Percentiles rank a stretch among this genome's conserved stretches.
Evolutionary conservation across 495 filamentous ascomycete genomes (phyloP).

Genomic region (Podospora comata): DNA sequence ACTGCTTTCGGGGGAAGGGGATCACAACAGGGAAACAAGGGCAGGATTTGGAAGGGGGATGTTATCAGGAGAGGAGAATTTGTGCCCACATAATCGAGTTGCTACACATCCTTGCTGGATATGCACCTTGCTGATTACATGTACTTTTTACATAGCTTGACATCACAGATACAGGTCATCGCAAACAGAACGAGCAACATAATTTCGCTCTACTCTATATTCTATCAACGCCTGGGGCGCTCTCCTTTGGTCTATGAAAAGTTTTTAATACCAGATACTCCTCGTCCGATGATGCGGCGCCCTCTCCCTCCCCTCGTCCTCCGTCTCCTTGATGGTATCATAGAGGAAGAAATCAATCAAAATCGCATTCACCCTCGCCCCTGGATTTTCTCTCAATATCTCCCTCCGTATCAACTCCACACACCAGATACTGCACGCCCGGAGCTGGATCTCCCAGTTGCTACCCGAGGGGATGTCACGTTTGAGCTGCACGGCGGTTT

Average conservation of each 20-base stretch:
- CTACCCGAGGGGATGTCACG: slow-evolving; percentile 66
- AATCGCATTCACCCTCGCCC: slow-evolving; percentile 75
- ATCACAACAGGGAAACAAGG: not conserved
- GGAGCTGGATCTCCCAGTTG: slow-evolving; percentile 81
- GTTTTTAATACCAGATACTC: slow-evolving; percentile 85
- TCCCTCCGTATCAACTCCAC: slow-evolving; percentile 86
- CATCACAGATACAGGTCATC: no score
- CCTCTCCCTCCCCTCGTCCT: slow-evolving; percentile 54
- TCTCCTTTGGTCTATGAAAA: not conserved
- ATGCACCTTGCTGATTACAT: not conserved
- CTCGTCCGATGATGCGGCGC: slow-evolving; percentile 91
- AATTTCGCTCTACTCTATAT: not conserved
- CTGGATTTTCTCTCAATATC: slow-evolving; percentile 70
- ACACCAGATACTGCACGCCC: slow-evolving; percentile 87
- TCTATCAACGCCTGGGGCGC: not conserved
- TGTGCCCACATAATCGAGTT: not conserved
- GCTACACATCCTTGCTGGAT: not conserved
- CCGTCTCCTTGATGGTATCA: slow-evolving; percentile 83
- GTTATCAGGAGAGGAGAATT: not conserved
- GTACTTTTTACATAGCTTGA: not conserved
- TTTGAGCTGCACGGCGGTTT: slow-evolving; percentile 60
- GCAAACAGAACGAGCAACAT: not conserved
- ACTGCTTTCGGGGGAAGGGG: not conserved
- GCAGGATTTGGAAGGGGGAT: not conserved
- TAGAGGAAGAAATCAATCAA: slow-evolving; percentile 97